Conservation (phyloP, 176 grass and related monocot species). For the Oryza punctata region DNA sequence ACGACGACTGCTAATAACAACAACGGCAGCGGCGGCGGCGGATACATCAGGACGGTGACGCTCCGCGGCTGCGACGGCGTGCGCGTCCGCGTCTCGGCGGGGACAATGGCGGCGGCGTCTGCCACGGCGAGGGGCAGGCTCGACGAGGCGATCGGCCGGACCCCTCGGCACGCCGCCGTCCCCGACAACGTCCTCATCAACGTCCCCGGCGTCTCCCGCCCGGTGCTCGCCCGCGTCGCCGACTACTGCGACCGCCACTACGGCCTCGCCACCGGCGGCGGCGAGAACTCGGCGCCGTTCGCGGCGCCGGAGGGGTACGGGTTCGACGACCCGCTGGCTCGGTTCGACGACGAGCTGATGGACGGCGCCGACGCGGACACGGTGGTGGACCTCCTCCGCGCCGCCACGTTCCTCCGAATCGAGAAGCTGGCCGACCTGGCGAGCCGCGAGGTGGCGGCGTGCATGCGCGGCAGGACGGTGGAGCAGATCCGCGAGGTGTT, state of each 20-base stretch:
- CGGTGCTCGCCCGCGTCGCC: conserved; percentile 27
- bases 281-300: no score
- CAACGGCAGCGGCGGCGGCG: background rate
- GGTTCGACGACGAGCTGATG: conserved; percentile 5
- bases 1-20: no score
- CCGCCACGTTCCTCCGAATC: background rate
- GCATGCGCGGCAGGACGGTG: background rate
- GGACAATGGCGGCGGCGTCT: conserved; percentile 9
- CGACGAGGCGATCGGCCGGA: background rate
- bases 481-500: conserved; percentile 27
- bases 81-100: background rate
- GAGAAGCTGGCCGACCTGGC: background rate
- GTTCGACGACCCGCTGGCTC: background rate
- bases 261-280: background rate
- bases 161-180: background rate
- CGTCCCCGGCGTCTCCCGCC: background rate
- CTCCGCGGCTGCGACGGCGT: conserved; percentile 25
- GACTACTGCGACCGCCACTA: conserved; percentile 33
- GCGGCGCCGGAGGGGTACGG: background rate
- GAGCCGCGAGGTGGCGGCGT: background rate
- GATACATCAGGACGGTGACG: background rate
- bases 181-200: background rate
- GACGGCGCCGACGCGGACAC: background rate
- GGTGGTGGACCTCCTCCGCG: background rate
- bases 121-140: background rate